phyloP scores from a whole-genome alignment of 495 filamentous ascomycete species.

The Mytilinidion resinicola region DNA sequence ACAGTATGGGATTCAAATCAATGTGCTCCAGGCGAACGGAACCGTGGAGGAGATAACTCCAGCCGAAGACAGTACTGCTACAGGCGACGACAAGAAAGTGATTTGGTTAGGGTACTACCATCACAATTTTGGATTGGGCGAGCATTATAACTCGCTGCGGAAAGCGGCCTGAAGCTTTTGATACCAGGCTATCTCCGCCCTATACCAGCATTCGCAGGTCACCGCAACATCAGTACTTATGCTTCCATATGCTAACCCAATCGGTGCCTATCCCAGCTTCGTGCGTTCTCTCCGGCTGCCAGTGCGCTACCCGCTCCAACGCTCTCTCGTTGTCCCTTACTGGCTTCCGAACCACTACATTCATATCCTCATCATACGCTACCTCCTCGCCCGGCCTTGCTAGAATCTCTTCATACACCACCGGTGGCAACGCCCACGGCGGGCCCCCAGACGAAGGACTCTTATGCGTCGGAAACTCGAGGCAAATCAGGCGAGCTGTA shows the following conservation, averaged over 20 bases:
- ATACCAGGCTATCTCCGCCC: background rate
- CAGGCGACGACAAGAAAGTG: conserved; percentile 41
- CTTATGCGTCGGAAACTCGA: conserved; percentile 77
- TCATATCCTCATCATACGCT: conserved; percentile 52
- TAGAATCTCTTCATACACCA: conserved; percentile 62
- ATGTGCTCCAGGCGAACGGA: conserved; percentile 78
- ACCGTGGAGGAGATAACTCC: conserved; percentile 66
- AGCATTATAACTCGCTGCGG: conserved; percentile 91
- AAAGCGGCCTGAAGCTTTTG: conserved; percentile 36
- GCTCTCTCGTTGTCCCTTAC: conserved; percentile 39
- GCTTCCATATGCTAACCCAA: conserved; percentile 48
- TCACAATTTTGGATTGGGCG: conserved; percentile 85
- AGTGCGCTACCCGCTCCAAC: conserved; percentile 56
- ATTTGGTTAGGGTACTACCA: conserved; percentile 95
- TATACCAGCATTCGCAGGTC: background rate
- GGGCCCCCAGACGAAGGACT: conserved; percentile 56
- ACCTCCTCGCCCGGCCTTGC: conserved; percentile 59
- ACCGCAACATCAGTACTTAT: conserved; percentile 18
- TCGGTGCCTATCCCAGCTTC: conserved; percentile 49
- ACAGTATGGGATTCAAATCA: conserved; percentile 74
- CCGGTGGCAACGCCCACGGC: conserved; percentile 57
- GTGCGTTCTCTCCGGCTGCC: conserved; percentile 65
- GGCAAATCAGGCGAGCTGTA: conserved; percentile 59
- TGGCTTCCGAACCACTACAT: conserved; percentile 44
- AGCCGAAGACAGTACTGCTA: conserved; percentile 34